A percentile compares a stretch with the other conserved stretches of the same genome.
These are phyloP conservation scores for Xerocomellus amylosporus DNA, from an alignment of 768 basidiomycete species.

Conservation along the genomic window DNA sequence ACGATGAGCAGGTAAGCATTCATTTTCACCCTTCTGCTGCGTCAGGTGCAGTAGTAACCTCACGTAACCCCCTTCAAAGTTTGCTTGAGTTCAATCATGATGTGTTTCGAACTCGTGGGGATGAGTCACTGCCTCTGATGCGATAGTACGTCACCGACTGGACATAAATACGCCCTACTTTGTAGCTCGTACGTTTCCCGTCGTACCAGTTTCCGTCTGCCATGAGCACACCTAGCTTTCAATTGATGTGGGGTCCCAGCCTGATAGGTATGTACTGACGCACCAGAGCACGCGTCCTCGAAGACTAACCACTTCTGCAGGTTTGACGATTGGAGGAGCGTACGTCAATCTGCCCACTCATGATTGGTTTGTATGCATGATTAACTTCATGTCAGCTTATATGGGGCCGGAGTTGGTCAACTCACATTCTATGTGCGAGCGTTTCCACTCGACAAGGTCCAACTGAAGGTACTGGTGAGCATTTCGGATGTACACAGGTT, in stretches of 20 bases:
- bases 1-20: too few relatives aligned
- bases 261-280: slow-evolving; percentile 14
- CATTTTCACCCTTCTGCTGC: too few relatives aligned
- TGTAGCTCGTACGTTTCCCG: not conserved
- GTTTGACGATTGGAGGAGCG: slow-evolving; percentile 11
- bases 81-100: not conserved
- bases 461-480: slow-evolving; percentile 17
- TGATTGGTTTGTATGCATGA: not conserved
- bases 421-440: slow-evolving; percentile 15
- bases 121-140: too few relatives aligned
- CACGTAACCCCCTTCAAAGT: too few relatives aligned
- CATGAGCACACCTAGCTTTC: slow-evolving; percentile 4
- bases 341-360: slow-evolving; percentile 1
- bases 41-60: too few relatives aligned
- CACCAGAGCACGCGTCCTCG: too few relatives aligned
- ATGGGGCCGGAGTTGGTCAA: slow-evolving; percentile 20
- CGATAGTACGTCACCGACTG: too few relatives aligned
- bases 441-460: slow-evolving; percentile 15
- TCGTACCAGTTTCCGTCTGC: not conserved
- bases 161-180: not conserved
- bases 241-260: slow-evolving; percentile 11
- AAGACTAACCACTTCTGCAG: slow-evolving; percentile 17
- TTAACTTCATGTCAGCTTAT: slow-evolving; percentile 12
- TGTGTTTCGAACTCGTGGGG: too few relatives aligned
- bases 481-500: not conserved